These are phyloP conservation scores for Iris pallida DNA, from an alignment of 116 monocot species.

Conservation along the genomic window DNA sequence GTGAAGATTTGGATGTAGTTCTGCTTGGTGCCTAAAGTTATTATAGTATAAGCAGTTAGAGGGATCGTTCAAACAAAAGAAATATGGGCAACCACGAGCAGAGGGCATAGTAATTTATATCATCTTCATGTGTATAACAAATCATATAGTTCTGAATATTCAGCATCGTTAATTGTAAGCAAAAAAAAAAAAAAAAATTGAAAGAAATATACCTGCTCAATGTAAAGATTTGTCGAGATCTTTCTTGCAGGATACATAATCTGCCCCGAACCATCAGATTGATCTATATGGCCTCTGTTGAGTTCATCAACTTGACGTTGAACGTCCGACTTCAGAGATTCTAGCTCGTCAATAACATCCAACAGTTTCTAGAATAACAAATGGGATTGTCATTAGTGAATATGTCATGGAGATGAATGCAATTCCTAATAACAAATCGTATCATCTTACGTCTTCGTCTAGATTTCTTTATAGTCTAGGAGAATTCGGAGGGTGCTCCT, in stretches of 20 bases:
- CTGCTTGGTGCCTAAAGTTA: slow-evolving; percentile 35
- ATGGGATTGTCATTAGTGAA: neutral
- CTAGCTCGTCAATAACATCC: slow-evolving; percentile 74
- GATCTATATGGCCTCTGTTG: slow-evolving; percentile 38
- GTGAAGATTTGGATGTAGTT: slow-evolving; percentile 22
- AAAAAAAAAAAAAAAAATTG: slow-evolving; percentile 3
- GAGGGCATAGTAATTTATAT: neutral
- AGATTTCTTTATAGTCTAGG: no score
- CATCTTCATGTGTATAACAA: neutral
- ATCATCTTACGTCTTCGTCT: no score
- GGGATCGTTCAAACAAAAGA: neutral
- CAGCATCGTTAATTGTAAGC: neutral
- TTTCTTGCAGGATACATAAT: slow-evolving; percentile 23
- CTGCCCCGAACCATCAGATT: slow-evolving; percentile 23
- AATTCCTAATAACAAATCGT: no score
- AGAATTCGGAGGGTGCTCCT: no score
- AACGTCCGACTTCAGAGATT: slow-evolving; percentile 72
- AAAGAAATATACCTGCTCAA: slow-evolving; percentile 38
- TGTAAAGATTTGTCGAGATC: slow-evolving; percentile 16
- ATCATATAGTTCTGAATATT: neutral
- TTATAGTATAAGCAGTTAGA: neutral
- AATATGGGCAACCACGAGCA: neutral
- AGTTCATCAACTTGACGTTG: slow-evolving; percentile 57
- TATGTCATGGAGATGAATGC: no score
- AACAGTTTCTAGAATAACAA: slow-evolving; percentile 60